Evolutionary conservation across 768 basidiomycete species (phyloP).

Genomic region (Thelephora ganbajun): DNA sequence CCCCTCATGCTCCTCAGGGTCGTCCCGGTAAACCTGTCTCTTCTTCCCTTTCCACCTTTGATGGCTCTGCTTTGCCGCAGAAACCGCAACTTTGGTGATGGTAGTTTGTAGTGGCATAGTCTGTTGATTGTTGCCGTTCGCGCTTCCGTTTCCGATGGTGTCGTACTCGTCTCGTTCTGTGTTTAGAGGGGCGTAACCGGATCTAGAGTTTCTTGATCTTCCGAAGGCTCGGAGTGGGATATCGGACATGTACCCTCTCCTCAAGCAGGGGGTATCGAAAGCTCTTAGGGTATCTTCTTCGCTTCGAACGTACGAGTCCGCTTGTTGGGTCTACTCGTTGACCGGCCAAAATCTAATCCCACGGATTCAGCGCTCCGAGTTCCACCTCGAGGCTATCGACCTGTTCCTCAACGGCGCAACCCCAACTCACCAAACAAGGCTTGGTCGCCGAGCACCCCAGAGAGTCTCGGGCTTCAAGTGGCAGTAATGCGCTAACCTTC

Average conservation of each 20-base stretch:
- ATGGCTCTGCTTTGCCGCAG: slow-evolving; percentile 10
- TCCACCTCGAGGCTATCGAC: too few relatives aligned
- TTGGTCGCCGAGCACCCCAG: too few relatives aligned
- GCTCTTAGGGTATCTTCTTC: too few relatives aligned
- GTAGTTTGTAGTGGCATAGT: slow-evolving; percentile 20
- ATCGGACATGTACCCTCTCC: slow-evolving; percentile 36
- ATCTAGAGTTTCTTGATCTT: slow-evolving; percentile 31
- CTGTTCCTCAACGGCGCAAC: too few relatives aligned
- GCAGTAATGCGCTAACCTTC: too few relatives aligned
- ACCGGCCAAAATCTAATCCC: too few relatives aligned
- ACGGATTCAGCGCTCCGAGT: too few relatives aligned
- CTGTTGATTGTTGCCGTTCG: slow-evolving; percentile 8
- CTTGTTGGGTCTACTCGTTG: too few relatives aligned
- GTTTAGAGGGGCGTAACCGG: slow-evolving; percentile 31
- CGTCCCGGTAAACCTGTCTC: slow-evolving; percentile 45
- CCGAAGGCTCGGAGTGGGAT: slow-evolving; percentile 54
- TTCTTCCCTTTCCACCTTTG: slow-evolving; percentile 26
- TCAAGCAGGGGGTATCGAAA: too few relatives aligned
- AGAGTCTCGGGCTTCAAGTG: too few relatives aligned
- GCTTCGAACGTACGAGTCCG: too few relatives aligned
- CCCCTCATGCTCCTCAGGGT: slow-evolving; percentile 48
- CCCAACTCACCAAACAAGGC: too few relatives aligned
- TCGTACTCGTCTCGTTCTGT: slow-evolving; percentile 17
- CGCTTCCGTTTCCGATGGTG: slow-evolving; percentile 6
- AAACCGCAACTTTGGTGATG: slow-evolving; percentile 22